These are phyloP conservation scores for Rubia yunnanensis DNA, from an alignment of 257 asterid genomes.

Conservation along the genomic window DNA sequence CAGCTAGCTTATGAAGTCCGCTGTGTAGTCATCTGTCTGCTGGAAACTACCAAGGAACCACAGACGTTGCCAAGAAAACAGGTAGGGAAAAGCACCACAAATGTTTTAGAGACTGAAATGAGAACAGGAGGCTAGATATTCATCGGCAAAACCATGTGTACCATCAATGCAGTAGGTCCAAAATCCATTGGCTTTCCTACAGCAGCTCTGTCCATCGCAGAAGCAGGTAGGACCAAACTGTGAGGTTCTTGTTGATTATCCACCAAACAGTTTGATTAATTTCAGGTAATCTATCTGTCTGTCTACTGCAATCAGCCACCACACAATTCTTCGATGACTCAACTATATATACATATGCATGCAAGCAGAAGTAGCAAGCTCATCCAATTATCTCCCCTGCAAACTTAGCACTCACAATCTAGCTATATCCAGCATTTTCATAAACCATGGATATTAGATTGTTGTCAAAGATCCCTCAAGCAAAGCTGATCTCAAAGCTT, in stretches of 20 bases:
- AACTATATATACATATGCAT: background rate
- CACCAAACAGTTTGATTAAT: background rate
- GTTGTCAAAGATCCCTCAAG: background rate
- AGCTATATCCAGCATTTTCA: background rate
- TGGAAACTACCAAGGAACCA: background rate
- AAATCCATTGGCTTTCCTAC: background rate
- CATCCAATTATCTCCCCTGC: background rate
- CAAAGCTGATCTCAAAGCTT: conserved; percentile 5
- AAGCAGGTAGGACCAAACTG: background rate
- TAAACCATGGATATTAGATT: background rate
- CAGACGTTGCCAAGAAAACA: background rate
- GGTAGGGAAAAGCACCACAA: conserved; percentile 7
- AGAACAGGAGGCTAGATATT: background rate
- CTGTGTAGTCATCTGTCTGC: background rate
- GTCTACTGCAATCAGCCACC: background rate
- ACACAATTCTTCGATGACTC: background rate
- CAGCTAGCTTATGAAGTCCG: background rate
- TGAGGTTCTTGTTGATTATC: background rate
- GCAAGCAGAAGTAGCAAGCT: background rate
- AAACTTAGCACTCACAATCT: background rate
- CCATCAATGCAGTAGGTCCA: background rate
- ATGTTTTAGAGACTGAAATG: background rate
- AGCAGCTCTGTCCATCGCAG: background rate
- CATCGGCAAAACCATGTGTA: background rate
- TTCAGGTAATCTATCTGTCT: background rate